Percentiles rank a stretch among this genome's conserved stretches.
phyloP scores from a whole-genome alignment of 2,329 filamentous ascomycete species.

The Phaeoacremonium minimum region DNA sequence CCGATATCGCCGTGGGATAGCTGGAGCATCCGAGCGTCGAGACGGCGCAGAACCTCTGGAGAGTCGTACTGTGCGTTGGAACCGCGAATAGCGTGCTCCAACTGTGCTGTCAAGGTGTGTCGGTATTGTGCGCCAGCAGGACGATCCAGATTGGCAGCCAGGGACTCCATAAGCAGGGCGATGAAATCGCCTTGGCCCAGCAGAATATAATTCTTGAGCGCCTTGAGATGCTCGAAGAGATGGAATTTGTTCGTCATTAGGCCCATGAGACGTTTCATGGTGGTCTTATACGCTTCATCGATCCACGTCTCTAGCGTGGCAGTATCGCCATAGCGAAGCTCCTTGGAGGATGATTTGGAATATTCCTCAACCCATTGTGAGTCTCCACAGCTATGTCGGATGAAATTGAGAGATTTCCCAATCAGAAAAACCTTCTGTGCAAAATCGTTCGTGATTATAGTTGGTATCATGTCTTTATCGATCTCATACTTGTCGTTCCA shows the following conservation, averaged over 20 bases:
- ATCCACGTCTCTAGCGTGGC: constrained; percentile 89
- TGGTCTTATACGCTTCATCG: constrained; percentile 95
- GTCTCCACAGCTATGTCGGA: constrained; percentile 91
- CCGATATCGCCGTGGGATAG: constrained; percentile 94
- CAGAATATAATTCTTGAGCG: constrained; percentile 90
- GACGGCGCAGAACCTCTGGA: constrained; percentile 80
- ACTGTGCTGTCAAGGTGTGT: constrained; percentile 93
- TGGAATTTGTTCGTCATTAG: constrained; percentile 96
- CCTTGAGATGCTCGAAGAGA: constrained; percentile 85
- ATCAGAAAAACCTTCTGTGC: constrained; percentile 96
- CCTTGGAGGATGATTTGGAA: constrained; percentile 87
- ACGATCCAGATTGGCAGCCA: constrained; percentile 86
- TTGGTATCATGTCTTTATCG: constrained; percentile 80
- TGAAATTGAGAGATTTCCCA: constrained; percentile 97
- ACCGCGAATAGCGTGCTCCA: constrained; percentile 94
- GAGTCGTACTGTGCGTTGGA: constrained; percentile 97
- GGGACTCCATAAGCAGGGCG: constrained; percentile 91
- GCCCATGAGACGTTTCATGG: constrained; percentile 90
- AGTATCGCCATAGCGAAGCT: constrained; percentile 88
- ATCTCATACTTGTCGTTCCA: constrained; percentile 98
- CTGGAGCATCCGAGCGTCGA: constrained; percentile 98
- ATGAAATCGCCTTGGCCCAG: constrained; percentile 97
- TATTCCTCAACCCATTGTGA: constrained; percentile 94
- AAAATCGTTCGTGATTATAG: constrained; percentile 89
- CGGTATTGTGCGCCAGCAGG: constrained; percentile 96